These are phyloP conservation scores for Raphidocelis subcapitata DNA, from an alignment of 139 green algal genomes.

Conservation along the genomic window DNA sequence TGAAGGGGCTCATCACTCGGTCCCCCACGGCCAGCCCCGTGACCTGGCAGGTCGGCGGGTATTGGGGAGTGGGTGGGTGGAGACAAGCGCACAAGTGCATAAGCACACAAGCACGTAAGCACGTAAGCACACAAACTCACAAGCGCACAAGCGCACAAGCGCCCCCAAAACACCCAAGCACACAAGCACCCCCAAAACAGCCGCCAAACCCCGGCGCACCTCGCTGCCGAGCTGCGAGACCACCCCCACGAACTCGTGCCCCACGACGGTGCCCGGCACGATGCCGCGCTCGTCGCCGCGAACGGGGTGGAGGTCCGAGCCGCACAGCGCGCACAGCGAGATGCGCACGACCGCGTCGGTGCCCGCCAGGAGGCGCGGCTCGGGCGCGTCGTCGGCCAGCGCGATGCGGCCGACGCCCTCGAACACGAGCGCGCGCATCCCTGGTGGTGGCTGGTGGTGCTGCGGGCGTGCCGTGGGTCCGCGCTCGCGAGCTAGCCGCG, in stretches of 20 bases:
- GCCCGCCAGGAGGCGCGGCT: not conserved
- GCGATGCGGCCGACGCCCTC: not conserved
- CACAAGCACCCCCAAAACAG: no score
- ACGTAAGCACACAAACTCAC: not conserved
- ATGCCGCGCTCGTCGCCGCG: conserved; percentile 24
- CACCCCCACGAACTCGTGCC: conserved; percentile 21
- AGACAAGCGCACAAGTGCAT: not conserved
- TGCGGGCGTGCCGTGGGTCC: no score
- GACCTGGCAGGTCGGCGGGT: conserved; percentile 3
- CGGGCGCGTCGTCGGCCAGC: not conserved
- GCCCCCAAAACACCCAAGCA: no score
- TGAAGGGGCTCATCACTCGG: conserved; percentile 54
- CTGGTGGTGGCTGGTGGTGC: no score
- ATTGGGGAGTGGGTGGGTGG: not conserved
- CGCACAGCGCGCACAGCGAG: conserved; percentile 20
- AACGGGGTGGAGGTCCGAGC: conserved; percentile 28
- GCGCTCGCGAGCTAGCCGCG: no score
- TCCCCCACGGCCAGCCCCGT: conserved; percentile 24
- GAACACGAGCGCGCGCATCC: conserved; percentile 14
- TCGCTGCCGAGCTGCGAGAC: no score
- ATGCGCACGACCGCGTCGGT: conserved; percentile 16
- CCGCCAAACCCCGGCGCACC: no score
- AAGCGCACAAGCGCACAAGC: no score
- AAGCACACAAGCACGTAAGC: not conserved
- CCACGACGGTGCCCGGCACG: conserved; percentile 27